Evolutionary conservation across 768 basidiomycete species (phyloP).

Genomic region (Tylopilus sp.): DNA sequence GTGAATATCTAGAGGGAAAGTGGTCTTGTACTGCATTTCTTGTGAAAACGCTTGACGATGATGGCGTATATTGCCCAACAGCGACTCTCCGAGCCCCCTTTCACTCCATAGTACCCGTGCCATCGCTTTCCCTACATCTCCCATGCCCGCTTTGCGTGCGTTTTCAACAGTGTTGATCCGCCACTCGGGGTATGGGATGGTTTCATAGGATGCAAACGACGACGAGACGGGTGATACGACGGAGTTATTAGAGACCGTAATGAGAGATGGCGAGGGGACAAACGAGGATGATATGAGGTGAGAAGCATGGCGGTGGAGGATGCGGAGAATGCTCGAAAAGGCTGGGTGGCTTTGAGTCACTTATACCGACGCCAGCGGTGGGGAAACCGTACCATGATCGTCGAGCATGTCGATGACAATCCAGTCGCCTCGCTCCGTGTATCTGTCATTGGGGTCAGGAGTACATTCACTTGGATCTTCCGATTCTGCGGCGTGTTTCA

Average conservation of each 20-base stretch:
- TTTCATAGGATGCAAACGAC: conserved; percentile 29
- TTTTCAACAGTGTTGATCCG: conserved; percentile 45
- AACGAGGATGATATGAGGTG: conserved; percentile 40
- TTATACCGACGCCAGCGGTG: background rate
- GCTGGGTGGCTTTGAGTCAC: conserved; percentile 30
- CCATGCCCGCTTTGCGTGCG: conserved; percentile 56
- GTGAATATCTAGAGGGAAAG: conserved; percentile 2
- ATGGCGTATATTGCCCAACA: conserved; percentile 20
- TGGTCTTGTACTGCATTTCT: conserved; percentile 22
- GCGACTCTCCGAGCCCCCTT: conserved; percentile 15
- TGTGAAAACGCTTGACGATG: conserved; percentile 22
- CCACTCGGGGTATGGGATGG: conserved; percentile 68
- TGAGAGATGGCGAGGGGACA: conserved; percentile 41
- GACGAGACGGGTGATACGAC: background rate
- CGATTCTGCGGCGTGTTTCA: conserved; percentile 5
- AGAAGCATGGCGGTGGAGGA: conserved; percentile 45
- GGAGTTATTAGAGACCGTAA: conserved; percentile 50
- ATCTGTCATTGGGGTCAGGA: background rate
- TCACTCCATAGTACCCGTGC: conserved; percentile 42
- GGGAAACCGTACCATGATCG: conserved; percentile 35
- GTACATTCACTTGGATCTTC: background rate
- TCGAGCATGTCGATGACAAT: conserved; percentile 50
- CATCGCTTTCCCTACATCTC: conserved; percentile 54
- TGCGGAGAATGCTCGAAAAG: conserved; percentile 47
- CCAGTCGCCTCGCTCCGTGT: conserved; percentile 39